Percentiles rank a stretch among this genome's conserved stretches.
Evolutionary conservation across 2,329 filamentous ascomycete genomes (phyloP).

Genomic region (Akanthomyces lecanii): DNA sequence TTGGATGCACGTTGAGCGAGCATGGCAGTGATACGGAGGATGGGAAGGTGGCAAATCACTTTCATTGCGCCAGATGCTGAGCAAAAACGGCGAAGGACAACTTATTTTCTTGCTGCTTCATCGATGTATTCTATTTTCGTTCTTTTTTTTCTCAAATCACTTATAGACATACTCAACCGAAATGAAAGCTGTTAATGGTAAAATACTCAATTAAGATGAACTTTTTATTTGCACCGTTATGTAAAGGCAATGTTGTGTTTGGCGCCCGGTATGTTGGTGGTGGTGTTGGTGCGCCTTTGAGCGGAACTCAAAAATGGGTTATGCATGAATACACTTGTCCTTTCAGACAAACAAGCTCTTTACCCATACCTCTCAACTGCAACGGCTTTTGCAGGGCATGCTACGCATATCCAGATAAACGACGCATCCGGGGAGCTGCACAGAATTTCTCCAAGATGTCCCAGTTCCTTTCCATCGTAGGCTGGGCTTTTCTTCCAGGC

Average conservation of each 20-base stretch:
- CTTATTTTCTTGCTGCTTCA: slow-evolving; percentile 4
- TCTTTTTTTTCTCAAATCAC: neutral
- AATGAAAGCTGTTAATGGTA: neutral
- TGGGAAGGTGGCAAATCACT: neutral
- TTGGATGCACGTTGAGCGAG: slow-evolving; percentile 5
- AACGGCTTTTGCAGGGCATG: neutral
- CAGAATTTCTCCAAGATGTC: slow-evolving; percentile 38
- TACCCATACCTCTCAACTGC: neutral
- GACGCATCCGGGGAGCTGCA: neutral
- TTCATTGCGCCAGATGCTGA: slow-evolving; percentile 2
- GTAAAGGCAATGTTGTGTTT: neutral
- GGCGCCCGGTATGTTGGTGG: neutral
- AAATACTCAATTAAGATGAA: neutral
- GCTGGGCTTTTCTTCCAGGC: slow-evolving; percentile 54
- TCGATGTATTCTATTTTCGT: slow-evolving; percentile 14
- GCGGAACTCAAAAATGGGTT: neutral
- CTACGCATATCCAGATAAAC: neutral
- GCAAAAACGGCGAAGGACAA: neutral
- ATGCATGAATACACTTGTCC: slow-evolving; percentile 9
- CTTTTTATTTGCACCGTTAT: too few relatives aligned
- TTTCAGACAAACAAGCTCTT: neutral
- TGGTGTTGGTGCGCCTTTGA: neutral
- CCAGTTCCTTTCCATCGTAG: slow-evolving; percentile 48
- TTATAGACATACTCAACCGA: slow-evolving; percentile 9
- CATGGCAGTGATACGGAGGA: neutral